Conservation (phyloP, 257 asterid species). For the Jacaranda mimosifolia region DNA sequence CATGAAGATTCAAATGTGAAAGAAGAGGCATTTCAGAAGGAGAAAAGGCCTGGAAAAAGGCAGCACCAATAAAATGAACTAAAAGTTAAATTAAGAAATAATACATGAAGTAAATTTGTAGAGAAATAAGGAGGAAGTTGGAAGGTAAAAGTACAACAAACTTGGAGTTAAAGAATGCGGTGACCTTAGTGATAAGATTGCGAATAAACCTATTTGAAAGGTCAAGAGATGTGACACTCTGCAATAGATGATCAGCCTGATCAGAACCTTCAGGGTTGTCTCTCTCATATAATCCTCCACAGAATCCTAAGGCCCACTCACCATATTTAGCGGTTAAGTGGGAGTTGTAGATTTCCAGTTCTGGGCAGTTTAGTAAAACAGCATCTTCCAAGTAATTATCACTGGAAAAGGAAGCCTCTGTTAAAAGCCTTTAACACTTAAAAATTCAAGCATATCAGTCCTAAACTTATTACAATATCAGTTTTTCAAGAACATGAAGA, state of each 20-base stretch:
- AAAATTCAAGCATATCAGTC: conserved; percentile 18
- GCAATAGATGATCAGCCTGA: conserved; percentile 56
- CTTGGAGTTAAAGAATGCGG: conserved; percentile 21
- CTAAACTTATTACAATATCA: conserved; percentile 16
- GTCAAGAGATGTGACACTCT: conserved; percentile 71
- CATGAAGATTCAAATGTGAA: conserved; percentile 78
- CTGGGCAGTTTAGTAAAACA: conserved; percentile 60
- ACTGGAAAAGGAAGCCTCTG: conserved; percentile 45
- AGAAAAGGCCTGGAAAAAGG: conserved; percentile 70
- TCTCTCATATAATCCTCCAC: conserved; percentile 77
- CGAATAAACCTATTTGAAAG: conserved; percentile 77
- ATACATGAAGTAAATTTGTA: conserved; percentile 1
- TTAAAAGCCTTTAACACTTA: conserved; percentile 29
- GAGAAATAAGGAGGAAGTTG: conserved; percentile 1
- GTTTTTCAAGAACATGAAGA: conserved; percentile 21
- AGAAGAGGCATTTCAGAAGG: conserved; percentile 73
- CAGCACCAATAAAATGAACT: conserved; percentile 30
- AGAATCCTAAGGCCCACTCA: conserved; percentile 91
- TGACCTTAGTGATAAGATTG: conserved; percentile 78
- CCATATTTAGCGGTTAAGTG: conserved; percentile 75
- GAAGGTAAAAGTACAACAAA: conserved; percentile 16
- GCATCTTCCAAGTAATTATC: conserved; percentile 59
- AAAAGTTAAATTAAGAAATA: conserved; percentile 28
- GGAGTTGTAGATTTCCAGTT: conserved; percentile 80
- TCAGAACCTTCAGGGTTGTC: conserved; percentile 65